A percentile compares a stretch with the other conserved stretches of the same genome.
Evolutionary conservation across 768 basidiomycete species (phyloP).

Genomic region (Phylloporus sp.): DNA sequence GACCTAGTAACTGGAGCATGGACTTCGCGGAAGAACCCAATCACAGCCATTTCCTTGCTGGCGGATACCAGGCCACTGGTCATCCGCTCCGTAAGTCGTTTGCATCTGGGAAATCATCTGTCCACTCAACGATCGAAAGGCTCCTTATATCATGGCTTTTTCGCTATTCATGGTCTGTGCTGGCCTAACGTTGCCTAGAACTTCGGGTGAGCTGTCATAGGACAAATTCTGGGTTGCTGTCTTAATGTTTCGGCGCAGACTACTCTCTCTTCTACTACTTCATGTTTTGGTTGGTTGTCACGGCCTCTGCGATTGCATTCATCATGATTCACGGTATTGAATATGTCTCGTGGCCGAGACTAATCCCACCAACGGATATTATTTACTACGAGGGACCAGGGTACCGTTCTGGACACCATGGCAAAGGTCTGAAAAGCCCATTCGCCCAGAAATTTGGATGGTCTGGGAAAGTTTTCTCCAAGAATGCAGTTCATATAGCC

Average conservation of each 20-base stretch:
- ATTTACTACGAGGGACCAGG: constrained; percentile 90
- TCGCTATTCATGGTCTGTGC: constrained; percentile 86
- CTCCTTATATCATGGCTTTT: constrained; percentile 77
- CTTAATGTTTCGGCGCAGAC: constrained; percentile 40
- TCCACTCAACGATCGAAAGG: constrained; percentile 42
- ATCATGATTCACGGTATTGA: constrained; percentile 85
- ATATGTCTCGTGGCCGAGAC: constrained; percentile 91
- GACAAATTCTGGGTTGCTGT: neutral
- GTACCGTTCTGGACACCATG: constrained; percentile 69
- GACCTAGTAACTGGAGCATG: constrained; percentile 91
- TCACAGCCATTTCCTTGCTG: constrained; percentile 65
- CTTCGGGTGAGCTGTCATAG: constrained; percentile 69
- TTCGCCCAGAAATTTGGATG: constrained; percentile 31
- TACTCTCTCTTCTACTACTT: constrained; percentile 84
- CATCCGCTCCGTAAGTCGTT: constrained; percentile 67
- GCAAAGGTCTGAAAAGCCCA: constrained; percentile 59
- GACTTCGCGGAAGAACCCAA: constrained; percentile 74
- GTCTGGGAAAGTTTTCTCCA: constrained; percentile 35
- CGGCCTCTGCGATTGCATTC: constrained; percentile 59
- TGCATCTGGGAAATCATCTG: neutral
- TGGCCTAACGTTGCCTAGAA: constrained; percentile 78
- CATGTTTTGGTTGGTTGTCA: constrained; percentile 68
- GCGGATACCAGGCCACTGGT: constrained; percentile 77
- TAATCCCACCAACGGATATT: constrained; percentile 71
- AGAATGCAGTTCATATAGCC: constrained; percentile 33